Base-by-base conservation (phyloP, 768 basidiomycete genomes). In the Phanerochaete carnosa region DNA sequence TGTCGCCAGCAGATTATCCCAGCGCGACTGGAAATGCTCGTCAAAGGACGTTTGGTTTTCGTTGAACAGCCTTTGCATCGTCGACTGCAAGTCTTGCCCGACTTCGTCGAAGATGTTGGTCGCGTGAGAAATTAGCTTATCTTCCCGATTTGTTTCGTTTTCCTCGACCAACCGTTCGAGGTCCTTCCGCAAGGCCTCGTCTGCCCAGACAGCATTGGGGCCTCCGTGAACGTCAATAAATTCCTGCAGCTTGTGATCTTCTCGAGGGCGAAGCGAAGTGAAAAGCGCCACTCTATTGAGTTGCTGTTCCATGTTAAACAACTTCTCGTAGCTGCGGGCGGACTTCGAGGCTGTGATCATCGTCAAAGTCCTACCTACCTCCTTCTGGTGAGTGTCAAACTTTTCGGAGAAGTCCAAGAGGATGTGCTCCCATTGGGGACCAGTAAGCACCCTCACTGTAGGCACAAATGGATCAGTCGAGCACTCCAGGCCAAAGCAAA, bases 381-480 rank as follows among this genome's bases (percentile, higher is more conserved):
- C 30, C 22, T 52, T n/a, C 32, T 52, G 5, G 28, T 52, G 51
- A 3, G 28, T 22, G 3, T 6, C 28, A 22, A 52, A 52, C 11
- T 5, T 22, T 11, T 30, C 5, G 3, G 66, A 60, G 33, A 64
- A 75, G 1, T 32, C 55, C 19, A 64, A 50, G 16, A 74, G 59
- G 23, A 45, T 68, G 13, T 33, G 51, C 45, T 73, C 69, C 73
- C 74, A 74, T 19, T 62, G 7, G 0, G 65, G 47, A 2, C 70
- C 58, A 6, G 64, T 62, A 39, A 74, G 37, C 3, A 74, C 64
- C 60, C 68, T 68, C 16, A 65, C 66, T 32, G 19, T 7, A 52
- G 13, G 8, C 45, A n/a, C 45, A 8, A 15, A 35, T 7, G 7
- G 7, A 46, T 46, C 16, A 46, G 45, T n/a, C n/a, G n/a, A n/a